These are phyloP conservation scores for Allomyces javanicus DNA, from an alignment of 192 early-diverging fungal species.

Conservation along the genomic window DNA sequence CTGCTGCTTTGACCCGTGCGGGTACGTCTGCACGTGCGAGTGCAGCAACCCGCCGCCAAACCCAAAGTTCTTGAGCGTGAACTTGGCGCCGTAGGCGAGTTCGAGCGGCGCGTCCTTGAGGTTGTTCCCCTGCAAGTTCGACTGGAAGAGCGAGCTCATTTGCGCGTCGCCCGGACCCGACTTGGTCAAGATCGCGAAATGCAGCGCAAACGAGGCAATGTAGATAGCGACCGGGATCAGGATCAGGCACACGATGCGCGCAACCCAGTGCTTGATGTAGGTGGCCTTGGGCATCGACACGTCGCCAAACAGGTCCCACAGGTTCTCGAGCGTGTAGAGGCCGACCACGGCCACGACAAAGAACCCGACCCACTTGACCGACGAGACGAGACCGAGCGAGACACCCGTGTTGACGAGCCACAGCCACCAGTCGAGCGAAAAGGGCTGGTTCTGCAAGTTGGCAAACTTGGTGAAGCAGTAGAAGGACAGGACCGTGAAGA, in stretches of 20 bases:
- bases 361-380: constrained; percentile 92
- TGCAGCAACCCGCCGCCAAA: constrained; percentile 81
- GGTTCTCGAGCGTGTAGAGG: constrained; percentile 75
- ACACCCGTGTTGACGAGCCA: constrained; percentile 75
- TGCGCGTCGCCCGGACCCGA: constrained; percentile 71
- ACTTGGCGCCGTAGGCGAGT: constrained; percentile 72
- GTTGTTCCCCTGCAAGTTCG: constrained; percentile 59
- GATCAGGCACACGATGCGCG: constrained; percentile 60
- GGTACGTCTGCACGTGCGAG: constrained; percentile 75
- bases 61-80: constrained; percentile 63
- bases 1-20: constrained; percentile 76
- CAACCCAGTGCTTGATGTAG: constrained; percentile 69
- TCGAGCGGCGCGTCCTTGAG: constrained; percentile 63
- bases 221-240: constrained; percentile 66
- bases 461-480: constrained; percentile 53
- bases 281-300: constrained; percentile 29
- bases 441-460: constrained; percentile 54
- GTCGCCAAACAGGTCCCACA: constrained; percentile 75
- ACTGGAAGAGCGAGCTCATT: constrained; percentile 97
- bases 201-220: constrained; percentile 57
- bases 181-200: constrained; percentile 67
- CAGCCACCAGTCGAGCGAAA: constrained; percentile 68
- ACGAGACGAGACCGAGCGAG: constrained; percentile 65
- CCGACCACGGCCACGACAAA: constrained; percentile 81
- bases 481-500: constrained; percentile 49